phyloP scores from a whole-genome alignment of 2,329 filamentous ascomycete genomes.

The Periglandula ipomoeae region DNA sequence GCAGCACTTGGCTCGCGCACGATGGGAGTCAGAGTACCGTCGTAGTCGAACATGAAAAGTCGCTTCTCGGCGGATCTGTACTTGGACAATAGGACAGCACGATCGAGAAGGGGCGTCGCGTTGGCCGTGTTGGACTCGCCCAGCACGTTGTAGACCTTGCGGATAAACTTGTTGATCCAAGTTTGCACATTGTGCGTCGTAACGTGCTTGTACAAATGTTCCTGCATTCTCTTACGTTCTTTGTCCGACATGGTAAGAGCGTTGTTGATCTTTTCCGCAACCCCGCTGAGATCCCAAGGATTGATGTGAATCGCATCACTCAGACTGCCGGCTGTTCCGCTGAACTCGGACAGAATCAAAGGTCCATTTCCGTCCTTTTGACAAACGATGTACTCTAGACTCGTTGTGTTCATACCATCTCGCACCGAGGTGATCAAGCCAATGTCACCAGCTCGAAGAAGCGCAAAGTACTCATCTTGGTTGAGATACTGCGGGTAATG shows the following conservation, averaged over 20 bases:
- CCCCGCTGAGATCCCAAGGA: constrained; percentile 82
- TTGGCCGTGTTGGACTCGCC: constrained; percentile 65
- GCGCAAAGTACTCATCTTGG: constrained; percentile 85
- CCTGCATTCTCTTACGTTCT: constrained; percentile 59
- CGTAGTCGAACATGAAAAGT: constrained; percentile 98
- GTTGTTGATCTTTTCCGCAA: constrained; percentile 72
- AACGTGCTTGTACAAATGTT: constrained; percentile 72
- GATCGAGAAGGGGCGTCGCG: constrained; percentile 75
- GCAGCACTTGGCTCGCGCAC: constrained; percentile 85
- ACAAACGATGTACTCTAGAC: constrained; percentile 87
- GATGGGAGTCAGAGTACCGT: constrained; percentile 92
- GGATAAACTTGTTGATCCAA: constrained; percentile 76
- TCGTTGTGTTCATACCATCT: constrained; percentile 97
- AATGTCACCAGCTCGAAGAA: constrained; percentile 84
- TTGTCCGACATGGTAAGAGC: constrained; percentile 68
- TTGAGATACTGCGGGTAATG: constrained; percentile 91
- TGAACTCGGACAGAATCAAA: constrained; percentile 92
- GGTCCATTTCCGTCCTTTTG: constrained; percentile 82
- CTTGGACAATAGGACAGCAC: constrained; percentile 57
- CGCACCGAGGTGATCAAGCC: constrained; percentile 91
- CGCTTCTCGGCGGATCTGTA: constrained; percentile 70
- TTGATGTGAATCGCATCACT: constrained; percentile 90
- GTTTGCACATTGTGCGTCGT: constrained; percentile 75
- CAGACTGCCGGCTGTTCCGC: constrained; percentile 80
- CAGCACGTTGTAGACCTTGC: constrained; percentile 70